These are phyloP conservation scores for Suhomyces canberraensis DNA, from an alignment of 805 yeast genomes.

Conservation along the genomic window DNA sequence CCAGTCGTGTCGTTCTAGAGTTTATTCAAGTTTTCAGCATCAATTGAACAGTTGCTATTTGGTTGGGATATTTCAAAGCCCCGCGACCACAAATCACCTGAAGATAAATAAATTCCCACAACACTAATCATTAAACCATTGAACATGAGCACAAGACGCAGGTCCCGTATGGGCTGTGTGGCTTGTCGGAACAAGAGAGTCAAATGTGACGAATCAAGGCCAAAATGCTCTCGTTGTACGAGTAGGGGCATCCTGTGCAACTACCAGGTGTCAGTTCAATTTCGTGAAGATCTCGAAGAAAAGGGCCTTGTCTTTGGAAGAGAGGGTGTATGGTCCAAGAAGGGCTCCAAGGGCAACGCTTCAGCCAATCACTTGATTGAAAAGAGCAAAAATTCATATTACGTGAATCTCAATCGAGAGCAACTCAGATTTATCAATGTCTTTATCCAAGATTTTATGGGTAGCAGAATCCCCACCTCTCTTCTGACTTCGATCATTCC, in stretches of 20 bases:
- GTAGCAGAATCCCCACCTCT: constrained; percentile 6
- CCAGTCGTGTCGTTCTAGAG: too few relatives aligned
- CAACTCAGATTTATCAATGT: constrained; percentile 19
- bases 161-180: constrained; percentile 25
- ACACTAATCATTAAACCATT: too few relatives aligned
- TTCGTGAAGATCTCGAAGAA: constrained; percentile 23
- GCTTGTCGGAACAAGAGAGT: constrained; percentile 18
- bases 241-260: constrained; percentile 15
- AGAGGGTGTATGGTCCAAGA: constrained; percentile 26
- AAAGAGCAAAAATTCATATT: constrained; percentile 13
- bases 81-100: too few relatives aligned
- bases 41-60: too few relatives aligned
- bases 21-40: too few relatives aligned
- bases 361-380: background rate
- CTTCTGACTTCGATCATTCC: constrained; percentile 23
- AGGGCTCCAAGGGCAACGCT: constrained; percentile 3
- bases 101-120: too few relatives aligned
- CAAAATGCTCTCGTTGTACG: constrained; percentile 19
- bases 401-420: constrained; percentile 5
- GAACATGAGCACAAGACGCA: too few relatives aligned
- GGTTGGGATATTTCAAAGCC: too few relatives aligned
- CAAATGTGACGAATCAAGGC: constrained; percentile 29
- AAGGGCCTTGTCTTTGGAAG: constrained; percentile 25
- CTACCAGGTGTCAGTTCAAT: constrained; percentile 20
- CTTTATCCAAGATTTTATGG: constrained; percentile 12